Percentiles rank a stretch among this genome's conserved stretches.
Evolutionary conservation across 768 basidiomycete genomes (phyloP).

Genomic region (Nidularia pulvinata): DNA sequence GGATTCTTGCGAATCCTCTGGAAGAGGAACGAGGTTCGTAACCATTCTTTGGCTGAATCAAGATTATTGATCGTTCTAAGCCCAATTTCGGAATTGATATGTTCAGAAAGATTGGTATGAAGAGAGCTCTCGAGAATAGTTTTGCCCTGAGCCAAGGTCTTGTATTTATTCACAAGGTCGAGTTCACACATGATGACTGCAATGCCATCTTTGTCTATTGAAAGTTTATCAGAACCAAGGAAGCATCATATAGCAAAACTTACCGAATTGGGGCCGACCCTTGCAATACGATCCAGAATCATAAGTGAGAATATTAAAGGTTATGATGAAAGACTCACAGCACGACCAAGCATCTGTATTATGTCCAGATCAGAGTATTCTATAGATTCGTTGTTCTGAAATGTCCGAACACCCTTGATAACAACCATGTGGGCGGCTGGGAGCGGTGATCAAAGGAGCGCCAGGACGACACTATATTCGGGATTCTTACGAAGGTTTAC

Average conservation of each 20-base stretch:
- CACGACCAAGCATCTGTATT: conserved; percentile 96
- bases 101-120: conserved; percentile 83
- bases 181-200: conserved; percentile 84
- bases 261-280: conserved; percentile 93
- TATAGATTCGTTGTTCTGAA: conserved; percentile 61
- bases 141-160: conserved; percentile 62
- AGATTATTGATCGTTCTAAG: conserved; percentile 79
- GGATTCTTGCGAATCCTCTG: conserved; percentile 88
- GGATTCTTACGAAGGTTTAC: conserved; percentile 83
- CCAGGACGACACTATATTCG: not conserved
- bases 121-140: conserved; percentile 86
- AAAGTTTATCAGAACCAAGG: not conserved
- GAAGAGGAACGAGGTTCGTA: conserved; percentile 83
- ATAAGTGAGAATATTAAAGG: not conserved
- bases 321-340: conserved; percentile 43
- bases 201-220: conserved; percentile 76
- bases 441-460: not conserved
- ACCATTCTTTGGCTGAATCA: conserved; percentile 77
- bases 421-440: conserved; percentile 91
- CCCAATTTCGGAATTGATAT: conserved; percentile 93
- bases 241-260: not conserved
- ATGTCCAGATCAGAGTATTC: conserved; percentile 95
- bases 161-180: conserved; percentile 72
- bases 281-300: conserved; percentile 17
- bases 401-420: conserved; percentile 88